Base-by-base conservation (phyloP, 1,284 basidiomycete genomes). In the Wolfiporia cocos region DNA sequence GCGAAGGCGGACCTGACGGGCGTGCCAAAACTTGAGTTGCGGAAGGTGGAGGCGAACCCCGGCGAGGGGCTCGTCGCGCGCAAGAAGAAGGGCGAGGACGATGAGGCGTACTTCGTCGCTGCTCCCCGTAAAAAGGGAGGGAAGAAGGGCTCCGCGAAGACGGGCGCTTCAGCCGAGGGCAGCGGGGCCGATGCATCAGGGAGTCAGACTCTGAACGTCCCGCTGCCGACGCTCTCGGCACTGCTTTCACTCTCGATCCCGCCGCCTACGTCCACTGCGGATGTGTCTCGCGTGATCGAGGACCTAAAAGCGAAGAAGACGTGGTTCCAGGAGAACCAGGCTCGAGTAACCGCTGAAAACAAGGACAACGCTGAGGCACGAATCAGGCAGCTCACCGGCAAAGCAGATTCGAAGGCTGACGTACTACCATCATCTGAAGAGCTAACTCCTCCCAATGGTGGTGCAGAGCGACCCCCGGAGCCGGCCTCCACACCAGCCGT, bases 221-320 rank as follows among this genome's bases (percentile, higher is more conserved):
- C 92, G 3, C 78, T 97, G 44, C 67, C 83, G 24, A 94, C 88
- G 9, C 81, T 99, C 36, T 77, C 86, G 32, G 95, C 94, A 1
- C 78, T 99, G 36, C 76, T 96, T 44, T 71, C 80, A 12, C 75
- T 99, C 24, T 92, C 91, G 39, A 98, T 99, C 58, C 83, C 92
- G 21, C 89, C 93, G 18, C 96, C 96, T 0, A 72, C 81, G 7
- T 84, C 83, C 32, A 67, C 77, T 36, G 71, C 75, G 11, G 95
- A 99, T 58, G 74, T 95, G 24, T 74, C 81, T 39, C 86, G 91
- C 41, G 81, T 92, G 28, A 74, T 99, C 47, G 86, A 91, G 57
- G 91, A 97, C 61, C 73, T 99, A 44, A 86, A 88, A 67, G 90
- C 81, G 43, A 99, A 99, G 76, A 93, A 92, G 67, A 76, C 86